A percentile compares a stretch with the other conserved stretches of the same genome.
Evolutionary conservation across 1,139 yeast genomes (phyloP).

Genomic region (Sugiyamaella paludigena): DNA sequence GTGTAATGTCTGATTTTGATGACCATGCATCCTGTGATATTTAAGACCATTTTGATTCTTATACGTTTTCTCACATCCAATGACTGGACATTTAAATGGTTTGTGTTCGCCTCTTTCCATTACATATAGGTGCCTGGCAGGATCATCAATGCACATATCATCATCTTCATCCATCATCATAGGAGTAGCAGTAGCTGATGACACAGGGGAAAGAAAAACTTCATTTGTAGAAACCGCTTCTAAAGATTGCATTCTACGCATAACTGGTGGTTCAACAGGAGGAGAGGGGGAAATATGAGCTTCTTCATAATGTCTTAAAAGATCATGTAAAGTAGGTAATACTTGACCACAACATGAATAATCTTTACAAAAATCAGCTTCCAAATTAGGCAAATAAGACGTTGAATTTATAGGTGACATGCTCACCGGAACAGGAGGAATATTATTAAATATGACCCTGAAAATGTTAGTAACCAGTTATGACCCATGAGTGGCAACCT

Average conservation of each 20-base stretch:
- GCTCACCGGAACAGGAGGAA: conserved; percentile 21
- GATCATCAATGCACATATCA: conserved; percentile 58
- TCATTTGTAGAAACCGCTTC: conserved; percentile 88
- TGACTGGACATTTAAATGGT: conserved; percentile 96
- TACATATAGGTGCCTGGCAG: conserved; percentile 89
- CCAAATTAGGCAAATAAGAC: conserved; percentile 83
- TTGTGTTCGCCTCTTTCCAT: conserved; percentile 90
- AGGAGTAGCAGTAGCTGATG: conserved; percentile 29
- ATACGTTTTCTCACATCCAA: conserved; percentile 96
- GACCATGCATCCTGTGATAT: conserved; percentile 95
- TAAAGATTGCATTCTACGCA: conserved; percentile 40
- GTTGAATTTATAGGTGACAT: conserved; percentile 59
- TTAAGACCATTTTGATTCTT: conserved; percentile 96
- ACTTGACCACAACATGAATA: conserved; percentile 93
- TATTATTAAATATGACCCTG: conserved; percentile 35
- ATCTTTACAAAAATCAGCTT: conserved; percentile 94
- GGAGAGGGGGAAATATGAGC: conserved; percentile 79
- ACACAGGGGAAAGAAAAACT: conserved; percentile 57
- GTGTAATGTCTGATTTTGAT: conserved; percentile 88
- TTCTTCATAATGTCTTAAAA: conserved; percentile 92
- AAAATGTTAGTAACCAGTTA: conserved; percentile 2
- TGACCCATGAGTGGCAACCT: no score
- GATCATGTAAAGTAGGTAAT: conserved; percentile 88
- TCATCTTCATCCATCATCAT: conserved; percentile 42
- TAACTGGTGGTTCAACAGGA: conserved; percentile 48